phyloP scores from a whole-genome alignment of 2,329 filamentous ascomycete genomes.

The Monilinia fructigena region DNA sequence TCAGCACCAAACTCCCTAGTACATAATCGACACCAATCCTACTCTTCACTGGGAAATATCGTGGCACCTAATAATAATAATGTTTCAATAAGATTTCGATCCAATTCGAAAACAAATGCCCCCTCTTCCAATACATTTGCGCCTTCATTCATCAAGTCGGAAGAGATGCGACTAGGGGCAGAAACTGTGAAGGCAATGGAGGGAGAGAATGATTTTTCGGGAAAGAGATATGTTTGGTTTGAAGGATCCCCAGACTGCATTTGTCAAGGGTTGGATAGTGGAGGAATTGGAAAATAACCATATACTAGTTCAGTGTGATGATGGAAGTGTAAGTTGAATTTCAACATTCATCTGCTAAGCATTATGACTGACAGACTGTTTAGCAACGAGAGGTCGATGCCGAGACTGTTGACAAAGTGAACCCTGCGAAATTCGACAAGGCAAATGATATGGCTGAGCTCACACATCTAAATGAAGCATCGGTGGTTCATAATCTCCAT shows the following conservation, averaged over 20 bases:
- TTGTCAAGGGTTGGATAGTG: constrained; percentile 88
- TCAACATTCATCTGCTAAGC: background rate
- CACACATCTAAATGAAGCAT: constrained; percentile 95
- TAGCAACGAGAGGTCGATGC: constrained; percentile 83
- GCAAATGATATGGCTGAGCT: constrained; percentile 99
- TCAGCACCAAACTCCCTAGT: constrained; percentile 51
- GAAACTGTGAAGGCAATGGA: constrained; percentile 73
- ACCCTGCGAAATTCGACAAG: constrained; percentile 99
- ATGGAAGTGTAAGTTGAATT: constrained; percentile 68
- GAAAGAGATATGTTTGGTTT: constrained; percentile 97
- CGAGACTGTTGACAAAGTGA: constrained; percentile 96
- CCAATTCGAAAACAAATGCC: constrained; percentile 64
- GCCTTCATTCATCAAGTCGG: constrained; percentile 90
- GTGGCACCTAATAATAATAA: constrained; percentile 34
- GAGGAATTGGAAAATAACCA: constrained; percentile 70
- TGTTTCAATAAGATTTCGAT: constrained; percentile 44
- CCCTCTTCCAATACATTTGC: constrained; percentile 81
- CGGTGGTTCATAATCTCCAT: constrained; percentile 94
- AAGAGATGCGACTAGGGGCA: constrained; percentile 63
- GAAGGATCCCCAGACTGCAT: constrained; percentile 80
- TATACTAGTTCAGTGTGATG: constrained; percentile 87
- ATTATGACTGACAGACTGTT: constrained; percentile 26
- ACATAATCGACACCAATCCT: constrained; percentile 63
- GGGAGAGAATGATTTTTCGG: constrained; percentile 97
- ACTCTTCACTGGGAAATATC: constrained; percentile 49